These are phyloP conservation scores for Talaromyces sp. DNA, from an alignment of 2,329 filamentous ascomycete genomes.

Conservation along the genomic window DNA sequence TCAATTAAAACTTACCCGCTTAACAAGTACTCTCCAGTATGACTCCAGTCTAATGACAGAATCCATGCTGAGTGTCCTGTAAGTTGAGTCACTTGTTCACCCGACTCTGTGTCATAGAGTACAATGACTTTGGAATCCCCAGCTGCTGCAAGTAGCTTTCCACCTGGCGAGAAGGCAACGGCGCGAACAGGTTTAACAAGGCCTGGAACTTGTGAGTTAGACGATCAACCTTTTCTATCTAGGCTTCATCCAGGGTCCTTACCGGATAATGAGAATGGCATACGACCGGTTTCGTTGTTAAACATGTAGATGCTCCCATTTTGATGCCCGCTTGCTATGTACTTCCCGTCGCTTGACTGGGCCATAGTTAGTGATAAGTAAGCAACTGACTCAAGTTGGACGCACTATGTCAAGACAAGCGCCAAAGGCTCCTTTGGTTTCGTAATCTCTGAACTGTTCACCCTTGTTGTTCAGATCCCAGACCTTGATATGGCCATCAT, in stretches of 20 bases:
- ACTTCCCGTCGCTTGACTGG: constrained; percentile 66
- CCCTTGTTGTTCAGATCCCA: constrained; percentile 63
- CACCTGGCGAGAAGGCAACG: constrained; percentile 81
- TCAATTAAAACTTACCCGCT: constrained; percentile 57
- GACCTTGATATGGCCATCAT: constrained; percentile 82
- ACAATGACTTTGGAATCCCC: constrained; percentile 86
- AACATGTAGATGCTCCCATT: constrained; percentile 91
- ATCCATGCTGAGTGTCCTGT: constrained; percentile 80
- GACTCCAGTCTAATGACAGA: constrained; percentile 85
- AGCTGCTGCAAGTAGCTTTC: constrained; percentile 78
- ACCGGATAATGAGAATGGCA: constrained; percentile 81
- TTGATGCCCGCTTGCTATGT: constrained; percentile 88
- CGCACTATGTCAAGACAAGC: constrained; percentile 73
- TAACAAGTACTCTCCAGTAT: constrained; percentile 84
- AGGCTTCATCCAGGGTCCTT: constrained; percentile 23
- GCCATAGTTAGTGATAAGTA: not conserved
- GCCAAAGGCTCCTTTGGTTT: constrained; percentile 90
- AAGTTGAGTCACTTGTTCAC: constrained; percentile 85
- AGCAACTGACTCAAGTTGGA: not conserved
- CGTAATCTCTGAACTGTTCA: constrained; percentile 72
- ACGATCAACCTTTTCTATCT: not conserved
- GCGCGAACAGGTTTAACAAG: constrained; percentile 80
- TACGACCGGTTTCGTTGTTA: constrained; percentile 80
- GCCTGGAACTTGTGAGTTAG: constrained; percentile 45
- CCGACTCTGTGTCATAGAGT: constrained; percentile 85